These are phyloP conservation scores for Phoma sp. DNA, from an alignment of 2,329 filamentous ascomycete genomes.

Conservation along the genomic window DNA sequence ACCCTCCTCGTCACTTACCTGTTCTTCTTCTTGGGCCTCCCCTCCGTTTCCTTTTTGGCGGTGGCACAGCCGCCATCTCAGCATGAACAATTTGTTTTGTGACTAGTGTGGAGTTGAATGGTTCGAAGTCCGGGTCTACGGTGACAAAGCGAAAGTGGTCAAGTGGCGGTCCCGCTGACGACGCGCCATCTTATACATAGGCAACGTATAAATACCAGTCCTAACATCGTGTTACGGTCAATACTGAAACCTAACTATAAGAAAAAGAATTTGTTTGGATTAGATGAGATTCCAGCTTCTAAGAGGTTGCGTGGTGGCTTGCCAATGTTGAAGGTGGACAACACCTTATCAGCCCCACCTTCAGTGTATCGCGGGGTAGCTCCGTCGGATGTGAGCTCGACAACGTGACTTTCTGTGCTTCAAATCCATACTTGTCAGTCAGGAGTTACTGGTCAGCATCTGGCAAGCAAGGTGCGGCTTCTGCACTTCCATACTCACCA, in stretches of 20 bases:
- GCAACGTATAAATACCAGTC: neutral
- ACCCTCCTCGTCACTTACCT: slow-evolving; percentile 17
- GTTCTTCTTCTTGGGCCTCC: slow-evolving; percentile 38
- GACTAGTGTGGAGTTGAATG: neutral
- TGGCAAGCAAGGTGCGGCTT: neutral
- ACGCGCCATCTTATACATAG: neutral
- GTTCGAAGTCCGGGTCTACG: neutral
- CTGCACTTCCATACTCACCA: neutral
- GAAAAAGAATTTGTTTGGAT: too few species aligned
- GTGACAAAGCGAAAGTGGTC: slow-evolving; percentile 5
- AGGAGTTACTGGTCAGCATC: too few species aligned
- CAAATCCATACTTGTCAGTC: too few species aligned
- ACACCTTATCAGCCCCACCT: slow-evolving; percentile 14
- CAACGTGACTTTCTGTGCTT: neutral
- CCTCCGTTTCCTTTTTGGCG: slow-evolving; percentile 34
- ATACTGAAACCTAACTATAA: too few species aligned
- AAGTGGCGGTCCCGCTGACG: slow-evolving; percentile 2
- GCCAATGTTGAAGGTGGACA: neutral
- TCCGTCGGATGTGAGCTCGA: neutral
- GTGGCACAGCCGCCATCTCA: slow-evolving; percentile 6
- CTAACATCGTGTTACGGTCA: neutral
- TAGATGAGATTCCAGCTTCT: neutral
- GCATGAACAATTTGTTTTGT: neutral
- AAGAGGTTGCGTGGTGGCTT: neutral
- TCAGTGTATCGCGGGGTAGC: slow-evolving; percentile 9